Evolutionary conservation across 1,284 basidiomycete genomes (phyloP).

Genomic region (Leccinum colubrinum): DNA sequence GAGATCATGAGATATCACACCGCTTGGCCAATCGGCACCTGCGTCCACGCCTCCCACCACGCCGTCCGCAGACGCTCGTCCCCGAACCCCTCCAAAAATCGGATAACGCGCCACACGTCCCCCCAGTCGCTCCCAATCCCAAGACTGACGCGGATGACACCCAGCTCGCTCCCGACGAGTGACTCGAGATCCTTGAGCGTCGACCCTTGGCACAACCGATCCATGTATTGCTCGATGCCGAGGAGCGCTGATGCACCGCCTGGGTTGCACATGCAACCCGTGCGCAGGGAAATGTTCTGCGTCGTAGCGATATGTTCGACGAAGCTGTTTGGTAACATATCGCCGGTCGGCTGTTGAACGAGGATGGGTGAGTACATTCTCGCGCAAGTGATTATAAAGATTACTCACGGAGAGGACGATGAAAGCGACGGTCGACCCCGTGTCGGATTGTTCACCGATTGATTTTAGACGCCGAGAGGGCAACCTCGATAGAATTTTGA

Average conservation of each 20-base stretch:
- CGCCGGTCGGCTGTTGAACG: slow-evolving; percentile 51
- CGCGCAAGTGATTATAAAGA: neutral
- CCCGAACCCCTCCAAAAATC: slow-evolving; percentile 52
- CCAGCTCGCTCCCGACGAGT: slow-evolving; percentile 62
- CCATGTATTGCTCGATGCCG: slow-evolving; percentile 67
- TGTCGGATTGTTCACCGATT: slow-evolving; percentile 64
- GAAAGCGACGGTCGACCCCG: slow-evolving; percentile 62
- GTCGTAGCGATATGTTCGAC: slow-evolving; percentile 66
- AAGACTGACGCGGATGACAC: slow-evolving; percentile 72
- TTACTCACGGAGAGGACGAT: slow-evolving; percentile 64
- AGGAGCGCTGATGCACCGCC: slow-evolving; percentile 73
- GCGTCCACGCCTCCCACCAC: slow-evolving; percentile 41
- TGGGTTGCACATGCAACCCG: slow-evolving; percentile 85
- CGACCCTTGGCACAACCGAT: slow-evolving; percentile 53
- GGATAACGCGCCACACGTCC: slow-evolving; percentile 68
- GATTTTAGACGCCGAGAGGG: slow-evolving; percentile 53
- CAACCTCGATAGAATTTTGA: slow-evolving; percentile 60
- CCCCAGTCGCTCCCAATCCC: slow-evolving; percentile 74
- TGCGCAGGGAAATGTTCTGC: slow-evolving; percentile 68
- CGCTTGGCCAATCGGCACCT: slow-evolving; percentile 30
- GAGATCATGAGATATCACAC: slow-evolving; percentile 16
- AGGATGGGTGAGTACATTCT: neutral
- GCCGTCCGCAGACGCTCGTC: slow-evolving; percentile 39
- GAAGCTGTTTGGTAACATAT: slow-evolving; percentile 66
- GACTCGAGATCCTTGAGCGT: slow-evolving; percentile 62